These are phyloP conservation scores for Phtheirospermum japonicum DNA, from an alignment of 257 asterid species.

Conservation along the genomic window DNA sequence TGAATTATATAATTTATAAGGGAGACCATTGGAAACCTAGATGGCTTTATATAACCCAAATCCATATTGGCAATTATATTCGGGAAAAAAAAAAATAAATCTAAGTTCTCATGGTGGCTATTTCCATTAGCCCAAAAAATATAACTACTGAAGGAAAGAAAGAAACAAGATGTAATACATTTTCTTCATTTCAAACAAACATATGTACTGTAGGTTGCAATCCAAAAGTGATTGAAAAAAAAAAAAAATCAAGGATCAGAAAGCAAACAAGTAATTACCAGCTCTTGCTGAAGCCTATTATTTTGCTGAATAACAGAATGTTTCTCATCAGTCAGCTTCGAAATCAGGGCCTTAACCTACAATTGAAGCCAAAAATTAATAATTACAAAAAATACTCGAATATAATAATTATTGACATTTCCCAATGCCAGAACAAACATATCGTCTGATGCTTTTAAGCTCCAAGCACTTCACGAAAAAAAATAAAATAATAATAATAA, in stretches of 20 bases:
- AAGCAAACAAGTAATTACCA: slow-evolving; percentile 34
- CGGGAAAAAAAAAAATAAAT: not conserved
- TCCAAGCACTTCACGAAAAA: not conserved
- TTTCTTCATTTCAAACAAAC: not conserved
- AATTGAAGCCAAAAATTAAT: slow-evolving; percentile 27
- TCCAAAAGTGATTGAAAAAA: no score
- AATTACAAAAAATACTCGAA: not conserved
- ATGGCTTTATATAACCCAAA: not conserved
- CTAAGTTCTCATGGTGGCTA: not conserved
- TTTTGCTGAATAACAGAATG: slow-evolving; percentile 60
- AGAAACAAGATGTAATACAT: not conserved
- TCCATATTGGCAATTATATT: slow-evolving; percentile 1
- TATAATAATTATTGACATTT: not conserved
- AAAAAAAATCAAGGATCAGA: slow-evolving; percentile 20
- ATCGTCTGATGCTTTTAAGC: slow-evolving; percentile 11
- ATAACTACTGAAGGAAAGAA: not conserved
- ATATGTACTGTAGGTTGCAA: not conserved
- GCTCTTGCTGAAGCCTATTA: slow-evolving; percentile 69
- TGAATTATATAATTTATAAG: slow-evolving; percentile 1
- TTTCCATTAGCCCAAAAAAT: not conserved
- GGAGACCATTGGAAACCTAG: slow-evolving; percentile 12
- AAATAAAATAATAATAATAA: not conserved
- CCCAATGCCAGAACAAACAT: slow-evolving; percentile 3
- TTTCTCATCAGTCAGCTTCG: slow-evolving; percentile 84
- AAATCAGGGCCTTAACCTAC: slow-evolving; percentile 70